These are phyloP conservation scores for Achaetomium macrosporum DNA, from an alignment of 2,329 filamentous ascomycete species.

Conservation along the genomic window DNA sequence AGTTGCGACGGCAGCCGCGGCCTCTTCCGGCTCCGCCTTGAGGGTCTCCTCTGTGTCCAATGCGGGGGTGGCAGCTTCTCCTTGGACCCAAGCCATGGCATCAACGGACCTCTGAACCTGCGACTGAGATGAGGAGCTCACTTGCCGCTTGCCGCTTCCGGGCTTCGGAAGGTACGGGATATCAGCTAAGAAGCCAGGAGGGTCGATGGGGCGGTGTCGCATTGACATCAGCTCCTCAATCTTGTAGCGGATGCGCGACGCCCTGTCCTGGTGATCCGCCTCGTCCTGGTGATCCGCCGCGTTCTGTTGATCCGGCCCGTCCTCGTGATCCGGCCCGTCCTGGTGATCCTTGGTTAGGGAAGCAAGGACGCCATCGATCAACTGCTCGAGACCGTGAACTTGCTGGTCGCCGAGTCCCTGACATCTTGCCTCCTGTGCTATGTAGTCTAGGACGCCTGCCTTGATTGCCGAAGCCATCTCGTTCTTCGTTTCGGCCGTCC, in stretches of 20 bases:
- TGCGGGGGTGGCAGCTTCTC: background rate
- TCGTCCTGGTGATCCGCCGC: background rate
- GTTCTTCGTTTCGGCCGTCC: background rate
- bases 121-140: background rate
- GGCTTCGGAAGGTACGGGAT: slow-evolving; percentile 2
- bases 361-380: background rate
- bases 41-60: background rate
- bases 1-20: background rate
- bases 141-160: background rate
- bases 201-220: background rate
- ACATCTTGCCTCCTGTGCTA: background rate
- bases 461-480: slow-evolving; percentile 2
- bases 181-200: slow-evolving; percentile 2
- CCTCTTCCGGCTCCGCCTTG: background rate
- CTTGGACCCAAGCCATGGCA: slow-evolving; percentile 5
- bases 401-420: background rate
- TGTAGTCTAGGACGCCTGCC: slow-evolving; percentile 2
- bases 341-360: background rate
- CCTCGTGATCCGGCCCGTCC: background rate
- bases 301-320: too few relatives aligned
- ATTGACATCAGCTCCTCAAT: slow-evolving; percentile 6
- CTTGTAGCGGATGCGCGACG: slow-evolving; percentile 5
- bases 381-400: background rate
- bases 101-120: too few relatives aligned
- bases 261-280: background rate